Percentiles rank a stretch among this genome's conserved stretches.
These are phyloP conservation scores for Coleophoma cylindrospora DNA, from an alignment of 2,329 filamentous ascomycete species.

Conservation along the genomic window DNA sequence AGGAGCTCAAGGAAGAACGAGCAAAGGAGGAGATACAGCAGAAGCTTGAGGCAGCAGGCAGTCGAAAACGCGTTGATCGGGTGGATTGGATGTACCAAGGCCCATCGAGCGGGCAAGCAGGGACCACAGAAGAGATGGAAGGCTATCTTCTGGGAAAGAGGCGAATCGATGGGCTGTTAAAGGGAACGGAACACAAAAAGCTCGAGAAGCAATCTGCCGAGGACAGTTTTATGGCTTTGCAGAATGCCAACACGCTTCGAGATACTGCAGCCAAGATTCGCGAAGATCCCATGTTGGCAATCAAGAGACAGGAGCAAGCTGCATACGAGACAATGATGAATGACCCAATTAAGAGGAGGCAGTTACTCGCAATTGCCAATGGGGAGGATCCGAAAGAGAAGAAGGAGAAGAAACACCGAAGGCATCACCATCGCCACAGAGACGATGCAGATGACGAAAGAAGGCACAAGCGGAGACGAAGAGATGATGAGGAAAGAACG, in stretches of 20 bases:
- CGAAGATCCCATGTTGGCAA: constrained; percentile 86
- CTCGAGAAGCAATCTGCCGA: constrained; percentile 68
- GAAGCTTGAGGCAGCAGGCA: constrained; percentile 84
- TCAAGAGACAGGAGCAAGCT: constrained; percentile 86
- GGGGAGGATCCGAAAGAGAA: constrained; percentile 41
- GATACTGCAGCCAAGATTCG: constrained; percentile 84
- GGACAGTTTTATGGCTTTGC: constrained; percentile 54
- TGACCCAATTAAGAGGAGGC: constrained; percentile 62
- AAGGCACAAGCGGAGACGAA: constrained; percentile 38
- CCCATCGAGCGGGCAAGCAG: constrained; percentile 69
- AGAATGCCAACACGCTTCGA: constrained; percentile 66
- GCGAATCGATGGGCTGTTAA: constrained; percentile 80
- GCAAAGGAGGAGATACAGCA: constrained; percentile 87
- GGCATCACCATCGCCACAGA: constrained; percentile 33
- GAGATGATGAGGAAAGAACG: constrained; percentile 26
- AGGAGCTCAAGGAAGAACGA: constrained; percentile 91
- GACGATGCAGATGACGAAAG: constrained; percentile 29
- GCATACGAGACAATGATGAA: constrained; percentile 78
- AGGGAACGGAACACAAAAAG: constrained; percentile 75
- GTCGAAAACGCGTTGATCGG: constrained; percentile 71
- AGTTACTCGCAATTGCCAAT: constrained; percentile 62
- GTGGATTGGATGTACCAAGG: constrained; percentile 99
- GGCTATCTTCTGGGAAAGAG: constrained; percentile 90
- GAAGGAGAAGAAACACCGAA: constrained; percentile 40
- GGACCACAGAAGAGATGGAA: constrained; percentile 83